Conservation (phyloP, 1,284 basidiomycete species). For the Limonomyces culmigenus region DNA sequence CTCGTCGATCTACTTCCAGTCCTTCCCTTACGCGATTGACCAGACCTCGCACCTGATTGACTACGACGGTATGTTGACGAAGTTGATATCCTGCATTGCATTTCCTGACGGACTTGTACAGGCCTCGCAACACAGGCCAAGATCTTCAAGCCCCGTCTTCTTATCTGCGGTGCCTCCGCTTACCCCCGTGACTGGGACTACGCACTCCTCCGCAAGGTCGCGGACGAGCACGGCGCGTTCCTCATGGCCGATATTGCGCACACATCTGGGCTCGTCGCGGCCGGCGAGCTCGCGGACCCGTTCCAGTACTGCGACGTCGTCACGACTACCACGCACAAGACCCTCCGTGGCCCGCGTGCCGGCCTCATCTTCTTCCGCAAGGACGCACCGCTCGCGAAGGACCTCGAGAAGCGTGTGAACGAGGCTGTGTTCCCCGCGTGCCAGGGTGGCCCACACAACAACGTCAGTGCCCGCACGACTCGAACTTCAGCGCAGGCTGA, state of each 20-base stretch:
- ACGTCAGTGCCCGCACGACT: conserved; percentile 34
- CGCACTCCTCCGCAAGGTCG: conserved; percentile 63
- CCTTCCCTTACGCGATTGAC: conserved; percentile 87
- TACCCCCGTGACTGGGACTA: conserved; percentile 99
- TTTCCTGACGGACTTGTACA: too few species aligned
- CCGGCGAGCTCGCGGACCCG: conserved; percentile 82
- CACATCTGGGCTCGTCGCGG: conserved; percentile 91
- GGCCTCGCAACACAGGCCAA: conserved; percentile 73
- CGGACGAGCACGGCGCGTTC: conserved; percentile 82
- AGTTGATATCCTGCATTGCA: too few species aligned
- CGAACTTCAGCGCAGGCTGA: conserved; percentile 4
- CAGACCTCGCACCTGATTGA: conserved; percentile 82
- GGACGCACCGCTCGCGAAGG: conserved; percentile 63
- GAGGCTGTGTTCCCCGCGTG: conserved; percentile 99
- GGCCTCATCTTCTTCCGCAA: conserved; percentile 99
- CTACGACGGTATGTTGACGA: conserved; percentile 43
- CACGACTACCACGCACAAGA: conserved; percentile 98
- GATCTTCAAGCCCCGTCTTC: conserved; percentile 90
- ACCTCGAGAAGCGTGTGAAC: conserved; percentile 93
- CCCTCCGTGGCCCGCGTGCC: conserved; percentile 94
- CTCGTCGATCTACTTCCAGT: conserved; percentile 99
- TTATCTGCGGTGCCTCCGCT: conserved; percentile 97
- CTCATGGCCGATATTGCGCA: conserved; percentile 96
- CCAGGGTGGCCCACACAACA: conserved; percentile 99
- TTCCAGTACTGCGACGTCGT: conserved; percentile 98